These are phyloP conservation scores for Colletotrichum siamense DNA, from an alignment of 2,329 filamentous ascomycete species.

Conservation along the genomic window DNA sequence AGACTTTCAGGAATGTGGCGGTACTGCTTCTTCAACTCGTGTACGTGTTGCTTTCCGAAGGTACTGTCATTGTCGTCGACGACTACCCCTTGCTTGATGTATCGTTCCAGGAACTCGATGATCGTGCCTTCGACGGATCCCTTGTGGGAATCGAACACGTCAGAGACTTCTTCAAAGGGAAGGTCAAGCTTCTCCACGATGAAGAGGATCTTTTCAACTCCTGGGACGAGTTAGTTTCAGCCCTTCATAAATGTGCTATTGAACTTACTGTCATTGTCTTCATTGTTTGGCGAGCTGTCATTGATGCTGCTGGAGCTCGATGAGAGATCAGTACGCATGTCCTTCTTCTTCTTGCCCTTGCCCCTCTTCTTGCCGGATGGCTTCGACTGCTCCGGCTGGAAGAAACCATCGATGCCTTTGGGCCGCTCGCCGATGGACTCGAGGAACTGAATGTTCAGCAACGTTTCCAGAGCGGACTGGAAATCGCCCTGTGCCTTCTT, in stretches of 20 bases:
- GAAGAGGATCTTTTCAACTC: slow-evolving; percentile 46
- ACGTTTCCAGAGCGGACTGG: slow-evolving; percentile 75
- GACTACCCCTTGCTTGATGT: slow-evolving; percentile 38
- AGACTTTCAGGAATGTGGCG: slow-evolving; percentile 49
- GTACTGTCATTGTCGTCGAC: slow-evolving; percentile 29
- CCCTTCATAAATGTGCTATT: neutral
- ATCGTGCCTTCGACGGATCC: slow-evolving; percentile 45
- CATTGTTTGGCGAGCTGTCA: neutral
- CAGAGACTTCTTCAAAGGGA: slow-evolving; percentile 43
- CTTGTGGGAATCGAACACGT: slow-evolving; percentile 43
- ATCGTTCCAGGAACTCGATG: slow-evolving; percentile 47
- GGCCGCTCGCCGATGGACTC: slow-evolving; percentile 67
- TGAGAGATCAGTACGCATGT: neutral
- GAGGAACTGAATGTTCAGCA: slow-evolving; percentile 81
- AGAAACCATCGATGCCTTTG: slow-evolving; percentile 86
- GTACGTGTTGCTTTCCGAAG: slow-evolving; percentile 32
- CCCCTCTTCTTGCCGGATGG: slow-evolving; percentile 26
- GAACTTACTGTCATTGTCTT: slow-evolving; percentile 10
- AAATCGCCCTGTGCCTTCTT: slow-evolving; percentile 72
- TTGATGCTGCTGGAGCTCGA: slow-evolving; percentile 19
- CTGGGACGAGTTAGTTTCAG: slow-evolving; percentile 23
- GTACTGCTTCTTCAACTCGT: slow-evolving; percentile 41
- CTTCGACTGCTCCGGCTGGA: slow-evolving; percentile 57
- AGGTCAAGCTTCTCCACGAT: slow-evolving; percentile 49
- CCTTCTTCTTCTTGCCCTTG: slow-evolving; percentile 42